A percentile compares a stretch with the other conserved stretches of the same genome.
These are phyloP conservation scores for Bjerkandera adusta DNA, from an alignment of 1,284 basidiomycete species.

Conservation along the genomic window DNA sequence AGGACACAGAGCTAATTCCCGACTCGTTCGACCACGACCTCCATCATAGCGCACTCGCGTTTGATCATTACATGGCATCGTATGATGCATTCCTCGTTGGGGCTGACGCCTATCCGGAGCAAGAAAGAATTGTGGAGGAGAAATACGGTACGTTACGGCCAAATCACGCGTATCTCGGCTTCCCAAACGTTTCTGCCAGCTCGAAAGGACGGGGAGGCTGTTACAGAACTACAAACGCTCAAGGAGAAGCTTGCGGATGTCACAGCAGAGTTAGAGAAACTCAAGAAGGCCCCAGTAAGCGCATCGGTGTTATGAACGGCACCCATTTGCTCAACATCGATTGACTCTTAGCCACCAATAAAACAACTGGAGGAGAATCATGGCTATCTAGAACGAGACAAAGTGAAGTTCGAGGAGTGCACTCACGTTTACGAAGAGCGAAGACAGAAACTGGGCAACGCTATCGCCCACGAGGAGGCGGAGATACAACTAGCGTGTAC, in stretches of 20 bases:
- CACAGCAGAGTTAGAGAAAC: conserved; percentile 52
- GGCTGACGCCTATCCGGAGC: conserved; percentile 69
- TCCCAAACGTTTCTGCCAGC: conserved; percentile 36
- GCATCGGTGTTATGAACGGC: neutral
- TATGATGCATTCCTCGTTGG: conserved; percentile 74
- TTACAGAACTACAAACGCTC: conserved; percentile 58
- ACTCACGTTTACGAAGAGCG: conserved; percentile 61
- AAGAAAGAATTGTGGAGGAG: conserved; percentile 67
- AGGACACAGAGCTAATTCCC: conserved; percentile 57
- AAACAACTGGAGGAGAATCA: conserved; percentile 58
- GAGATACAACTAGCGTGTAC: conserved; percentile 55
- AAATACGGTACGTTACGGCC: conserved; percentile 61
- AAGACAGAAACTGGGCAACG: conserved; percentile 60
- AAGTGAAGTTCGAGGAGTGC: conserved; percentile 69
- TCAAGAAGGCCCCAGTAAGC: conserved; percentile 58
- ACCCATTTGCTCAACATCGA: conserved; percentile 13
- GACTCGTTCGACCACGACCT: conserved; percentile 72
- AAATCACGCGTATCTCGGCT: neutral
- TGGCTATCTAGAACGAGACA: conserved; percentile 56
- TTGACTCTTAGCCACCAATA: conserved; percentile 55
- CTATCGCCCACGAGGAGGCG: conserved; percentile 60
- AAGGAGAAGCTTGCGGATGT: conserved; percentile 43
- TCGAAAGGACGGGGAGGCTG: conserved; percentile 62
- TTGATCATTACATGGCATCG: conserved; percentile 69
- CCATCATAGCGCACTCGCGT: conserved; percentile 72